These are phyloP conservation scores for Phyllosticta citribraziliensis DNA, from an alignment of 2,329 filamentous ascomycete species.

Conservation along the genomic window DNA sequence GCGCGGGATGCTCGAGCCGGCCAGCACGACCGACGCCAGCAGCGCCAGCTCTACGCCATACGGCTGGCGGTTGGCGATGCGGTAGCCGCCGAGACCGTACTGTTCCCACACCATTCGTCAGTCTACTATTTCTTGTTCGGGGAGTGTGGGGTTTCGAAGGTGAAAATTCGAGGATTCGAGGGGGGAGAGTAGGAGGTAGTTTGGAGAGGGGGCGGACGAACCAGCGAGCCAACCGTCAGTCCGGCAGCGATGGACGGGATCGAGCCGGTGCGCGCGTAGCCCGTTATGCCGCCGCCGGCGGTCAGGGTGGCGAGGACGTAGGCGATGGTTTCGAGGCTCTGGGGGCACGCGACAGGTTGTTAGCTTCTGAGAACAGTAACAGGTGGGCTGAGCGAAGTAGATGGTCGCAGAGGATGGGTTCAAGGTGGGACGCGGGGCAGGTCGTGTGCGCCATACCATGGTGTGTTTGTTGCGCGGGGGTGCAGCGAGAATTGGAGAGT, in stretches of 20 bases:
- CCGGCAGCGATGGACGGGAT: constrained; percentile 81
- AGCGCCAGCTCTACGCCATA: constrained; percentile 88
- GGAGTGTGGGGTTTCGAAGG: too few relatives aligned
- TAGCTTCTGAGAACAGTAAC: background rate
- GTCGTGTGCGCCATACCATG: background rate
- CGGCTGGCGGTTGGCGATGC: constrained; percentile 62
- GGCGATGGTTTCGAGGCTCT: constrained; percentile 51
- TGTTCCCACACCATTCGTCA: constrained; percentile 12
- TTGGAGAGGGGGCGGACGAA: constrained; percentile 24
- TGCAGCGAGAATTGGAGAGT: background rate
- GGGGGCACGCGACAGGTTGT: background rate
- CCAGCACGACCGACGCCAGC: constrained; percentile 76
- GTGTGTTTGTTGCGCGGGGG: background rate
- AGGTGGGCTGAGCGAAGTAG: background rate
- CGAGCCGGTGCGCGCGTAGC: constrained; percentile 76
- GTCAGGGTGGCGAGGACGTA: constrained; percentile 73
- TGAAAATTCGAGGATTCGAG: too few relatives aligned
- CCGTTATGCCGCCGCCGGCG: constrained; percentile 76
- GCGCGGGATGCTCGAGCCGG: constrained; percentile 73
- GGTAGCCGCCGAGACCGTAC: constrained; percentile 72
- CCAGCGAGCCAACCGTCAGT: constrained; percentile 64
- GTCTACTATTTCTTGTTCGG: background rate
- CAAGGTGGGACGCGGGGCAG: background rate
- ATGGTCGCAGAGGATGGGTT: too few relatives aligned
- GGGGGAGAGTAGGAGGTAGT: constrained; percentile 14